These are phyloP conservation scores for Aspergillus ruber DNA, from an alignment of 2,329 filamentous ascomycete genomes.

Conservation along the genomic window DNA sequence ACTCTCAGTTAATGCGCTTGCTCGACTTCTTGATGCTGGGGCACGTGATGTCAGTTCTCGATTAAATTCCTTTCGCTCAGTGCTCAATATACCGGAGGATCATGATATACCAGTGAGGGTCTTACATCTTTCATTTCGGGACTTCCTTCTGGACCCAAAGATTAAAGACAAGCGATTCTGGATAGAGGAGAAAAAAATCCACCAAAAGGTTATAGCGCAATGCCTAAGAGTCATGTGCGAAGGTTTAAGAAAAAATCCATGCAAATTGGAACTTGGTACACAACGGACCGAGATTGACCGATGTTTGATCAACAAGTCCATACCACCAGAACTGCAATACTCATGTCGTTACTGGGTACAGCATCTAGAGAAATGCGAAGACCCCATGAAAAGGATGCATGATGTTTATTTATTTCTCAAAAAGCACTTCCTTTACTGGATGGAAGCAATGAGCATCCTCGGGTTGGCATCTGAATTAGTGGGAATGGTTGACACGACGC, in stretches of 20 bases:
- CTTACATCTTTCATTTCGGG: slow-evolving; percentile 26
- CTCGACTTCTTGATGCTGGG: too few species aligned
- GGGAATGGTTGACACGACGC: slow-evolving; percentile 8
- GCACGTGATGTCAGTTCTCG: too few species aligned
- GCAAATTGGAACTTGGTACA: slow-evolving; percentile 1
- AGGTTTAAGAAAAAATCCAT: slow-evolving; percentile 11
- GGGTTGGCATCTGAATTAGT: slow-evolving; percentile 10
- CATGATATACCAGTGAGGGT: slow-evolving; percentile 11
- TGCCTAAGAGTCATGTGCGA: slow-evolving; percentile 19
- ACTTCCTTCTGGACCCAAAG: slow-evolving; percentile 27
- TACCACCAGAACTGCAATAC: slow-evolving; percentile 19
- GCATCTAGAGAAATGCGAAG: slow-evolving; percentile 13
- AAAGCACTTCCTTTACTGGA: slow-evolving; percentile 19
- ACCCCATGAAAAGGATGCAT: slow-evolving; percentile 2
- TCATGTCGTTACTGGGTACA: too few species aligned
- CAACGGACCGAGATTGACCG: slow-evolving; percentile 6
- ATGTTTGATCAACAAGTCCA: slow-evolving; percentile 6
- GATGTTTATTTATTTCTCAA: slow-evolving; percentile 11
- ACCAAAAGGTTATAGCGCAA: slow-evolving; percentile 18
- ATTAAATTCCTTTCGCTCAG: slow-evolving; percentile 14
- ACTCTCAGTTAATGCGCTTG: too few species aligned
- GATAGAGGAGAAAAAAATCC: slow-evolving; percentile 24
- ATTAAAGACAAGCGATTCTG: too few species aligned
- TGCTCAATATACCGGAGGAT: slow-evolving; percentile 14
- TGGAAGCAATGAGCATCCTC: slow-evolving; percentile 18